A percentile compares a stretch with the other conserved stretches of the same genome.
Evolutionary conservation across 805 yeast genomes (phyloP).

Genomic region (Lachancea nothofagi): DNA sequence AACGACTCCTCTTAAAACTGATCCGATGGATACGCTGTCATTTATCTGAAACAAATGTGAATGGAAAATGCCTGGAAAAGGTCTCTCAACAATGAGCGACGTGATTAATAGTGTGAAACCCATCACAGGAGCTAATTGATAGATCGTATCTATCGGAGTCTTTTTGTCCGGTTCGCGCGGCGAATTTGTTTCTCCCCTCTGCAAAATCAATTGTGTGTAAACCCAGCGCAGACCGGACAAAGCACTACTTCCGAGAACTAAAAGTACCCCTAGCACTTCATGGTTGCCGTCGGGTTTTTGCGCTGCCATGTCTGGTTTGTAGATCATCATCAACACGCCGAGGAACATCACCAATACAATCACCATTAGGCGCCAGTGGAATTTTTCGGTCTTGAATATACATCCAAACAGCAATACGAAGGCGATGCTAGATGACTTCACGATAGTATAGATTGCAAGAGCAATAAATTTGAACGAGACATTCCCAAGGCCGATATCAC

Average conservation of each 20-base stretch:
- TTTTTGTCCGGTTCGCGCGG: constrained; percentile 4
- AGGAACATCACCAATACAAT: constrained; percentile 75
- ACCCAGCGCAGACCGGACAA: constrained; percentile 95
- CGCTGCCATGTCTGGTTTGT: constrained; percentile 34
- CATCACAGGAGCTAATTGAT: constrained; percentile 84
- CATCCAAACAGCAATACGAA: constrained; percentile 89
- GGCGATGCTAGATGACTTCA: constrained; percentile 80
- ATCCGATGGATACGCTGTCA: constrained; percentile 10
- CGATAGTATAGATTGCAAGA: constrained; percentile 83
- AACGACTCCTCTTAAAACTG: constrained; percentile 48
- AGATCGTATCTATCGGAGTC: constrained; percentile 78
- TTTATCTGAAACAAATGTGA: constrained; percentile 21
- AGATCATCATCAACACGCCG: constrained; percentile 88
- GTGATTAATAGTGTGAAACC: constrained; percentile 51
- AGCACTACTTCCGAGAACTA: constrained; percentile 73
- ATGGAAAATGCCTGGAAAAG: constrained; percentile 25
- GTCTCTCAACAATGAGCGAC: constrained; percentile 69
- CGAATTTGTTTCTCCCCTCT: constrained; percentile 28
- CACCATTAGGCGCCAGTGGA: constrained; percentile 58
- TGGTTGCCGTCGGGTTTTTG: constrained; percentile 20
- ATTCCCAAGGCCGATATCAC: constrained; percentile 92
- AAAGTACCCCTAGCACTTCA: constrained; percentile 51
- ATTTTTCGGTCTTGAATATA: constrained; percentile 67
- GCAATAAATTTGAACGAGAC: constrained; percentile 74
- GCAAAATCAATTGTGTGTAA: constrained; percentile 76